Evolutionary conservation across 306 rosid species (phyloP).

Genomic region (Vigna nakashimae): DNA sequence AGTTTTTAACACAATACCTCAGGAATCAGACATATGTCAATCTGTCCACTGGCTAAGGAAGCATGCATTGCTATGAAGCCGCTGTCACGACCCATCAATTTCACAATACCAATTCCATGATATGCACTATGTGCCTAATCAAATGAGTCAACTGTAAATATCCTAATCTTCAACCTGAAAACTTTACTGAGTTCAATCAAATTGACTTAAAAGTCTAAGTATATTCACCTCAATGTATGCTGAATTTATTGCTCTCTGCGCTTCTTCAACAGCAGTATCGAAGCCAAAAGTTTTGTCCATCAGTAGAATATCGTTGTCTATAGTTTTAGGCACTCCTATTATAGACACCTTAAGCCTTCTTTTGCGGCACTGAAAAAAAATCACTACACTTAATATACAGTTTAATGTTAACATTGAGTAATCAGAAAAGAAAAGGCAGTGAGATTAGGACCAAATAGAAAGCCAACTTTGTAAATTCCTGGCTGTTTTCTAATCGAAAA

Average conservation of each 20-base stretch:
- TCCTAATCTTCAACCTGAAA: conserved; percentile 26
- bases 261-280: conserved; percentile 99
- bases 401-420: conserved; percentile 3
- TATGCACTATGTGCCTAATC: conserved; percentile 95
- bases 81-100: conserved; percentile 99
- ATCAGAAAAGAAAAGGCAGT: background rate
- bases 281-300: conserved; percentile 99
- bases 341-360: conserved; percentile 76
- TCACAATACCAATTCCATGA: conserved; percentile 94
- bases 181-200: background rate
- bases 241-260: conserved; percentile 94
- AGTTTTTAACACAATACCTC: conserved; percentile 64
- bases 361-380: conserved; percentile 66
- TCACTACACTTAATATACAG: background rate
- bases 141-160: conserved; percentile 41
- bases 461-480: background rate
- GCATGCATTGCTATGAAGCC: conserved; percentile 99
- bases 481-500: background rate
- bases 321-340: conserved; percentile 97
- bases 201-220: background rate
- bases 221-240: conserved; percentile 88
- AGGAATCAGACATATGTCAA: conserved; percentile 92
- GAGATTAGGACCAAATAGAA: conserved; percentile 18
- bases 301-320: conserved; percentile 90
- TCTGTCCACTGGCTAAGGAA: conserved; percentile 94